Evolutionary conservation across 1,284 basidiomycete genomes (phyloP), one percentile per base, ranked within the genome.

Genomic region (Austropuccinia psidii): DNA sequence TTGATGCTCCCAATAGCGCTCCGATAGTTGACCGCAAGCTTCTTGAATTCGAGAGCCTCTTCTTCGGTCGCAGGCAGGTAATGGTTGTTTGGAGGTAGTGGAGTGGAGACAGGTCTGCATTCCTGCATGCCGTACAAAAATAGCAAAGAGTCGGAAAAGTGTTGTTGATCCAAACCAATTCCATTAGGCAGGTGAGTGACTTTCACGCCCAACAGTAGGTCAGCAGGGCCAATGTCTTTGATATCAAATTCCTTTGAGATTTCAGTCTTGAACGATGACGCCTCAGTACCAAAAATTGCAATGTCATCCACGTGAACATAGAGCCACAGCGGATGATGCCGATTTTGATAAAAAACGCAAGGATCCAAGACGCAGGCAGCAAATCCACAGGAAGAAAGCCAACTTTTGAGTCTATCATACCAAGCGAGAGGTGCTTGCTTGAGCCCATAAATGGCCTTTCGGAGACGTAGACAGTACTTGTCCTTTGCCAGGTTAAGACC

Each of bases 161-260:
- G 39, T 57, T 58, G 39, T 58, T 58, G 54, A 29, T 33, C 19
- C 15, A 61, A 7, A 24, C n/a, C 35, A 17, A 70, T 70, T n/a
- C 41, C 67, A 31, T 54, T 19, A 49, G 15, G 2, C 11, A 49
- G 45, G 15, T 49, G 35, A n/a, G 43, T 37, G 15, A 70, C 39
- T 33, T 60, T 70, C 52, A 70, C 60, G 15, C 67, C 67, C 13
- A 70, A 27, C 19, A 70, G n/a, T n/a, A 60, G 67, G 31, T 60
- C 43, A 8, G 55, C 54, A 33, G 21, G 35, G 21, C 67, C 67
- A 21, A 70, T 15, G 21, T 70, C 67, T 49, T 61, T 70, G n/a
- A 70, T 70, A 60, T 70, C 50, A 39, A 70, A 70, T 24, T 60
- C 43, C 27, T 50, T 50, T 35, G n/a, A n/a, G n/a, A n/a, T n/a